Evolutionary conservation across 1,139 yeast genomes (phyloP).

Genomic region (Pichia sp.): DNA sequence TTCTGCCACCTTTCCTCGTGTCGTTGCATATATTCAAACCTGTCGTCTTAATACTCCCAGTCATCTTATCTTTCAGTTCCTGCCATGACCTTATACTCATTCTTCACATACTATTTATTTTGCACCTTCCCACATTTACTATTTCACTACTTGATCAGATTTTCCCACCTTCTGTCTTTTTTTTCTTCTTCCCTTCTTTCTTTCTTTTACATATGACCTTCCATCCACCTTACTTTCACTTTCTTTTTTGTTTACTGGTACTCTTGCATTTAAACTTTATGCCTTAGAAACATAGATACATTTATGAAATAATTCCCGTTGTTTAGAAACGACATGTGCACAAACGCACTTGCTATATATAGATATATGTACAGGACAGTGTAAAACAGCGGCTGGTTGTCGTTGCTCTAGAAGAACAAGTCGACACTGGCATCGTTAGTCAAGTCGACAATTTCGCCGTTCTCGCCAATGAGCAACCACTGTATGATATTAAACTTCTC

Average conservation of each 20-base stretch:
- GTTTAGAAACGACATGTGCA: too few relatives aligned
- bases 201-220: background rate
- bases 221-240: background rate
- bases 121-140: background rate
- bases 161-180: too few relatives aligned
- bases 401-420: conserved; percentile 15
- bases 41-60: background rate
- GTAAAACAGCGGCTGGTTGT: background rate
- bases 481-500: conserved; percentile 58
- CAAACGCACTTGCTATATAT: conserved; percentile 2
- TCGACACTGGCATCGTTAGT: conserved; percentile 47
- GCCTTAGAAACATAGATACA: background rate
- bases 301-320: background rate
- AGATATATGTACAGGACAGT: conserved; percentile 11
- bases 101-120: background rate
- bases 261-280: background rate
- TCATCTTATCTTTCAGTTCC: background rate
- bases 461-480: conserved; percentile 49
- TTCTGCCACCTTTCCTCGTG: background rate
- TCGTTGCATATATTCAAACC: background rate
- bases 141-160: background rate
- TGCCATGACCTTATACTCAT: background rate
- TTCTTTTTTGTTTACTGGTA: background rate
- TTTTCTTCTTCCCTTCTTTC: background rate
- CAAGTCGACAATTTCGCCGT: conserved; percentile 45